phyloP scores from a whole-genome alignment of 176 grass and related monocot species.

The sorghum (Sorghum bicolor) region Sorghum_bicolor_NCBIv3 NC_012870.2:62701001-62701500 shows the following conservation, averaged over 20 bases:
- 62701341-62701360: slow-evolving; percentile 1
- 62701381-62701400: slow-evolving; percentile 28
- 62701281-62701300: slow-evolving; percentile 24
- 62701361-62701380: slow-evolving; percentile 18
- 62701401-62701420: too few relatives aligned
- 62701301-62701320: background rate
- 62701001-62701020: background rate
- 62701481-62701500: too few relatives aligned
- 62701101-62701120: slow-evolving; percentile 20
- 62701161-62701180: background rate
- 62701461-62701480: background rate
- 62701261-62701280: slow-evolving; percentile 30
- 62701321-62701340: slow-evolving; percentile 12
- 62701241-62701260: slow-evolving; percentile 29
- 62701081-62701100: slow-evolving; percentile 28
- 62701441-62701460: too few relatives aligned
- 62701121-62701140: background rate
- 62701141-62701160: background rate
- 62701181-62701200: background rate
- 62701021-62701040: background rate
- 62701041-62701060: background rate
- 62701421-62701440: too few relatives aligned
- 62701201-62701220: slow-evolving; percentile 5
- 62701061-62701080: background rate
- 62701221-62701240: slow-evolving; percentile 17